phyloP scores from a whole-genome alignment of 1,284 basidiomycete species.

The Ustanciosporium gigantosporum region DNA sequence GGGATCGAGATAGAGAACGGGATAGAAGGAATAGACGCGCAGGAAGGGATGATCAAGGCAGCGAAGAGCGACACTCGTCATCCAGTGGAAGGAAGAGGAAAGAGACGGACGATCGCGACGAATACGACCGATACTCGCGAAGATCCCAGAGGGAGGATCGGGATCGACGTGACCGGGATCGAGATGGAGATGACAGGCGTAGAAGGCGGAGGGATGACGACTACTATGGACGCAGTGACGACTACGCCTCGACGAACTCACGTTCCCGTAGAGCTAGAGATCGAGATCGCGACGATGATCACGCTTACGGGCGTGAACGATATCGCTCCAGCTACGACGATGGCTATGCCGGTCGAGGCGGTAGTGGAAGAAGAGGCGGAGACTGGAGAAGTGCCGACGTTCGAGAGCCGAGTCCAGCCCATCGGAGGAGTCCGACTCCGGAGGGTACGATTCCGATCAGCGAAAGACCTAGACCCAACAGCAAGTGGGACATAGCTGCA shows the following conservation, averaged over 20 bases:
- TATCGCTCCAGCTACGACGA: constrained; percentile 34
- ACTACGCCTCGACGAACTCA: too few relatives aligned
- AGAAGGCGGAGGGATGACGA: constrained; percentile 39
- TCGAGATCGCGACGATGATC: constrained; percentile 25
- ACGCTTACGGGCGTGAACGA: constrained; percentile 20
- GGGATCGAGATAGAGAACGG: constrained; percentile 17
- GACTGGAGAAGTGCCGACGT: constrained; percentile 33
- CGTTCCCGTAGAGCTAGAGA: constrained; percentile 9
- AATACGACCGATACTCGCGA: constrained; percentile 28
- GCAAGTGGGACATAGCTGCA: constrained; percentile 93
- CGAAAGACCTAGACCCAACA: constrained; percentile 81
- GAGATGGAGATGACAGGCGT: constrained; percentile 44
- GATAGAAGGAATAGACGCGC: constrained; percentile 25
- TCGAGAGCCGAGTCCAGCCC: constrained; percentile 67
- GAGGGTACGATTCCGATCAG: constrained; percentile 79
- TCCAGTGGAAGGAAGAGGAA: constrained; percentile 14
- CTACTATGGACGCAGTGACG: constrained; percentile 9
- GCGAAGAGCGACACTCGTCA: constrained; percentile 17
- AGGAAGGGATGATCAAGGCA: constrained; percentile 8
- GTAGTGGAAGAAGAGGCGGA: constrained; percentile 64
- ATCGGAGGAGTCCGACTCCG: constrained; percentile 85
- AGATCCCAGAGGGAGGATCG: constrained; percentile 27
- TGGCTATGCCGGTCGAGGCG: constrained; percentile 59
- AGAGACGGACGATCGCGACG: constrained; percentile 28
- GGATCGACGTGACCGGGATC: constrained; percentile 43